Base-by-base conservation (phyloP, 169 alveolate genomes). In the Cryptosporidium canis region DNA sequence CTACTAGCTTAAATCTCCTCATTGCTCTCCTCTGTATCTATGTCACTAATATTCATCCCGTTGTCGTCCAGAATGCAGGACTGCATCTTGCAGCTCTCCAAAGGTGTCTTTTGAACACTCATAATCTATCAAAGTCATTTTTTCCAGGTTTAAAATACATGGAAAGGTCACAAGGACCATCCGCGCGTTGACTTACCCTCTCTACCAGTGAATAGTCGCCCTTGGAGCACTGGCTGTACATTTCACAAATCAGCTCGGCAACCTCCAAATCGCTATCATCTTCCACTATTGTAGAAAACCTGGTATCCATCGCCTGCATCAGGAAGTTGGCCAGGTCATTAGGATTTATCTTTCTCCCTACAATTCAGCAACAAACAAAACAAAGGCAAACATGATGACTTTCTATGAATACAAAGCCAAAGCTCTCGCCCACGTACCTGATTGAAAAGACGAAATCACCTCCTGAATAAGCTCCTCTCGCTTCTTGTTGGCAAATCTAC, bases 241-340 rank as follows among this genome's bases (percentile, higher is more conserved):
- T 18, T 44, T 77, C 87, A 48, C 87, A 77, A 24, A 77, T n/a
- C 21, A 77, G 43, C 33, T 77, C 72, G 3, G 87, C 68, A 0
- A 77, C 87, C 24, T 77, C 87, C 66, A 77, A 9, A 56, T 77
- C 72, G 29, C 87, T 77, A 18, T 58, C 87, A 58, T 77, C 87
- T 4, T 77, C 87, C 37, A 77, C 45, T 37, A 77, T 61, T 12
- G 72, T 44, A 29, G 87, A 77, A 61, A 77, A 77, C n/a, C 72
- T 55, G 7, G 70, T 21, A 41, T 77, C 87, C 72, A 77, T 41
- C 24, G 65, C 58, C 31, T 77, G 56, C 61, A 77, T 61, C 44
- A 77, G 61, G 39, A 29, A 77, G 29, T 77, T 63, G 8, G 87
- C 87, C 14, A 77, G 61, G n/a, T 77, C 39, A 58, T 12, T 56